phyloP scores from a whole-genome alignment of 371 early-diverging fungal species.

The Actinomortierella ambigua region DNA sequence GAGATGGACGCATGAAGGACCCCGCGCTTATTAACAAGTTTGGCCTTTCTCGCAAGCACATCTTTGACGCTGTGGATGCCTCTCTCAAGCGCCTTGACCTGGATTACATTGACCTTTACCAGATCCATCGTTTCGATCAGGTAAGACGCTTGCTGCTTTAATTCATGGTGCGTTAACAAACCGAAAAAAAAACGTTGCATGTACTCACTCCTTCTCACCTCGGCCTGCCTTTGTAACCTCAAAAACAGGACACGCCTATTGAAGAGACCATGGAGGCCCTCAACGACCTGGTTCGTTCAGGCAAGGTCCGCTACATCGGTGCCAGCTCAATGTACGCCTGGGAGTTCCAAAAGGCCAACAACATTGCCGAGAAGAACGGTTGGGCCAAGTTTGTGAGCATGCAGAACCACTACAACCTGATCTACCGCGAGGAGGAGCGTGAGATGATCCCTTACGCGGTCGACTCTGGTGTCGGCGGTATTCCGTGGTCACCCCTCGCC shows the following conservation, averaged over 20 bases:
- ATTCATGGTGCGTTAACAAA: no score
- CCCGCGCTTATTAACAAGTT: not conserved
- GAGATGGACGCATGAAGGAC: not conserved
- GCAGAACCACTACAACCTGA: slow-evolving; percentile 50
- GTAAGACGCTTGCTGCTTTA: no score
- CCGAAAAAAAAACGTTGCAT: no score
- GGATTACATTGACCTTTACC: slow-evolving; percentile 76
- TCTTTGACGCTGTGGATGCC: slow-evolving; percentile 17
- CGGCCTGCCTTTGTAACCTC: no score
- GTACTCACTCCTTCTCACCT: no score
- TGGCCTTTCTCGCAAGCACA: not conserved
- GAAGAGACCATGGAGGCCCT: slow-evolving; percentile 8
- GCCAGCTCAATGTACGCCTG: no score
- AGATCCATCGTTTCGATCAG: slow-evolving; percentile 55
- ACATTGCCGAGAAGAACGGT: slow-evolving; percentile 53
- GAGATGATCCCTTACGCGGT: slow-evolving; percentile 54
- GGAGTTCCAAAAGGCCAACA: slow-evolving; percentile 25
- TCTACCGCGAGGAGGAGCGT: slow-evolving; percentile 57
- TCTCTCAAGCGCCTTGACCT: slow-evolving; percentile 50
- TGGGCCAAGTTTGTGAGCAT: slow-evolving; percentile 58
- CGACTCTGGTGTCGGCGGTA: slow-evolving; percentile 46
- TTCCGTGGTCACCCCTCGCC: slow-evolving; percentile 64
- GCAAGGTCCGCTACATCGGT: slow-evolving; percentile 40
- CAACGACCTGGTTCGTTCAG: no score
- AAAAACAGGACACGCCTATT: slow-evolving; percentile 1